Conservation (phyloP, 139 green algal genomes). For the Gonium pectorale region DNA sequence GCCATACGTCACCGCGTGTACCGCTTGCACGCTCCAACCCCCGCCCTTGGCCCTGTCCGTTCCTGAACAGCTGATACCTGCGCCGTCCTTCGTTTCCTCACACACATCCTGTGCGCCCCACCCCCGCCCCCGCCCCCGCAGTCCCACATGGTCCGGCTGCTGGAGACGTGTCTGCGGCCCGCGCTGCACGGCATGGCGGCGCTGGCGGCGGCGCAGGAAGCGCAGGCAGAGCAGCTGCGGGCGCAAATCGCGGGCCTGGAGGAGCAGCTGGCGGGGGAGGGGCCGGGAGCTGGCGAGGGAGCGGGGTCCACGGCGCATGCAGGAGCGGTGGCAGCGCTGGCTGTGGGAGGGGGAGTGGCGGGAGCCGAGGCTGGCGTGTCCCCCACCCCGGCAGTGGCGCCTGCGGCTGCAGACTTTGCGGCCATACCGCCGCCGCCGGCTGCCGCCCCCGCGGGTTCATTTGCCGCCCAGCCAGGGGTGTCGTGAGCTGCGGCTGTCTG, state of each 20-base stretch:
- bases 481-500: too few species aligned
- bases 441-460: too few species aligned
- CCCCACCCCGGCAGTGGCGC: too few species aligned
- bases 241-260: constrained; percentile 5
- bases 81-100: not conserved
- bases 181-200: not conserved
- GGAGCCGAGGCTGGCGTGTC: too few species aligned
- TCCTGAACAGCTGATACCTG: not conserved
- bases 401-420: too few species aligned
- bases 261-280: not conserved
- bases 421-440: too few species aligned
- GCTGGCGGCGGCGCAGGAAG: not conserved
- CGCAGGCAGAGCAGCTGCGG: not conserved
- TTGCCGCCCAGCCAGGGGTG: too few species aligned
- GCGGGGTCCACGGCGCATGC: too few species aligned
- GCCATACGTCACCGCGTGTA: not conserved
- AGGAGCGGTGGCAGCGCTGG: too few species aligned
- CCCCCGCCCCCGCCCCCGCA: not conserved
- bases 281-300: too few species aligned
- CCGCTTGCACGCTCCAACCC: not conserved
- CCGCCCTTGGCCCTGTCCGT: too few species aligned
- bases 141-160: constrained; percentile 20
- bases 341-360: too few species aligned
- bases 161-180: constrained; percentile 7
- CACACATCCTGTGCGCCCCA: not conserved